Base-by-base conservation (phyloP, 805 yeast genomes). In the Metschnikowia borealis region DNA sequence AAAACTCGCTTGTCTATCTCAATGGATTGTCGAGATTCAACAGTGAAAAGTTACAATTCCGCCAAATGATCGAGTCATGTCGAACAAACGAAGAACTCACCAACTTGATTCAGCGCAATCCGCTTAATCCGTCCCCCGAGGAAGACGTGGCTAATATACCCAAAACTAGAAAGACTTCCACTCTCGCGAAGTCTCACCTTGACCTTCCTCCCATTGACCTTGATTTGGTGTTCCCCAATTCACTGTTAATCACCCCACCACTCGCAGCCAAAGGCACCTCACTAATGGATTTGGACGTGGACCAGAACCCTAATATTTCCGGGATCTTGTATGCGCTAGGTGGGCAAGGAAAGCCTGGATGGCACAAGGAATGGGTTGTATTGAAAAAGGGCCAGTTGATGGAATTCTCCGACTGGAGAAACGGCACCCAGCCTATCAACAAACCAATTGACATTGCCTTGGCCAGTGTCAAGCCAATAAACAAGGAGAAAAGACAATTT, bases 341-440 rank as follows among this genome's bases (percentile, higher is more conserved):
- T 0, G 85, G 85, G 0, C 81, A 79, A 50, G 82, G 83, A 0
- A 79, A 79, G 52, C 79, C 73, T 20, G 85, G 86, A 3, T 90
- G 96, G 97, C 95, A 89, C 64, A 89, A 88, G 60, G 90, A 85
- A 63, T 87, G 96, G 91, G 87, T 89, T 0, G 87, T 83, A 0
- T 70, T 89, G 45, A 77, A 79, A 13, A 79, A 81, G n/a, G 90
- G 92, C 2, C 78, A 75, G 51, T 68, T 89, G 38, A 73, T 75
- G 40, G 94, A 89, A 61, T 89, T 79, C 62, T 76, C 85, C 41
- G 90, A 89, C 66, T 89, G 96, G 94, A 79, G 91, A 58, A 80
- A 76, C 49, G 89, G 89, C 18, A 71, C 73, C 17, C 78, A 76
- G 31, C 73, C 82, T 15, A 80, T 87, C 54, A 78, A 82, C 54